phyloP scores from a whole-genome alignment of 306 rosid species.

The Gynostemma pentaphyllum region DNA sequence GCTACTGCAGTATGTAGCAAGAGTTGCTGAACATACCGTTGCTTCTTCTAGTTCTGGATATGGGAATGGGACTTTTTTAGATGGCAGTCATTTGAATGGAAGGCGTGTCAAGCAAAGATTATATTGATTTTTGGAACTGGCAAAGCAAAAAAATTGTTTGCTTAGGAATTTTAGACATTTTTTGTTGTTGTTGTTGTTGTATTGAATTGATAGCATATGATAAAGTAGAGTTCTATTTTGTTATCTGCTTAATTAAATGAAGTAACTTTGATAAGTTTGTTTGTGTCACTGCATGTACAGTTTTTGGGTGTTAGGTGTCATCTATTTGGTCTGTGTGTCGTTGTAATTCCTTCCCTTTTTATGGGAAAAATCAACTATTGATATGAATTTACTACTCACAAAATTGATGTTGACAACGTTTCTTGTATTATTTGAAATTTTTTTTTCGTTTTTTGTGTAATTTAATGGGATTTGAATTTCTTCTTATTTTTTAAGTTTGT shows the following conservation, averaged over 20 bases:
- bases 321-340: no score
- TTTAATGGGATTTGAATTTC: no score
- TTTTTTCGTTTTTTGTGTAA: no score
- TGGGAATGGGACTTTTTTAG: slow-evolving; percentile 26
- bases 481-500: no score
- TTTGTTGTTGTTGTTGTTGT: background rate
- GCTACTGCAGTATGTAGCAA: slow-evolving; percentile 41
- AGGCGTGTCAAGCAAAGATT: slow-evolving; percentile 74
- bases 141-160: background rate
- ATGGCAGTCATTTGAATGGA: slow-evolving; percentile 59
- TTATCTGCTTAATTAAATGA: background rate
- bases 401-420: no score
- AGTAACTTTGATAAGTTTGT: background rate
- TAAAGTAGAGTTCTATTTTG: slow-evolving; percentile 2
- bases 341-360: no score
- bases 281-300: background rate
- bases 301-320: no score
- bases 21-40: slow-evolving; percentile 35
- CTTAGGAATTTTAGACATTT: background rate
- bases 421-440: no score
- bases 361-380: no score
- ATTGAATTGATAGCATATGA: background rate
- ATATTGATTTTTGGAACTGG: slow-evolving; percentile 26
- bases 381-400: no score
- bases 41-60: slow-evolving; percentile 18